These are phyloP conservation scores for Thraustochytrium striatum DNA, from an alignment of 352 stramenopile genomes.

Conservation along the genomic window DNA sequence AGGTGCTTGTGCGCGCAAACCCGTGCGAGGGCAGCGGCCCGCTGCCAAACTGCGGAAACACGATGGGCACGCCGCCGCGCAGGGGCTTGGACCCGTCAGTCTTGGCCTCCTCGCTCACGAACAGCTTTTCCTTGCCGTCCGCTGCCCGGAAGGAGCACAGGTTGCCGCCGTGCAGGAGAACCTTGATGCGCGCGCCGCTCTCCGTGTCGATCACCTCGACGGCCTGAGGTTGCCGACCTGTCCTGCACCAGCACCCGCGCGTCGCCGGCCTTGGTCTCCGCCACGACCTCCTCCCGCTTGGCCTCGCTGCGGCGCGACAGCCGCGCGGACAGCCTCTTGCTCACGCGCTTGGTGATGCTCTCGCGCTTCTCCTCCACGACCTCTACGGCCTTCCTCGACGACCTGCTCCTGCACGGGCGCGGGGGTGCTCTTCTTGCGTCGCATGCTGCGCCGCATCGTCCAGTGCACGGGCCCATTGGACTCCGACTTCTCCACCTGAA, in stretches of 20 bases:
- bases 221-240: no score
- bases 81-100: slow-evolving; percentile 87
- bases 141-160: slow-evolving; percentile 26
- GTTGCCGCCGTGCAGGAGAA: slow-evolving; percentile 4
- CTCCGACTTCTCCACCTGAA: not conserved
- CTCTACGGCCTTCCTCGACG: not conserved
- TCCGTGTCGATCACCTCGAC: not conserved
- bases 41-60: slow-evolving; percentile 91
- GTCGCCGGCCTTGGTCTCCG: not conserved
- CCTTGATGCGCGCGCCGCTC: not conserved
- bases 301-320: not conserved
- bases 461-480: not conserved
- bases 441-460: not conserved
- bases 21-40: slow-evolving; percentile 82
- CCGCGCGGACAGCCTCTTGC: not conserved
- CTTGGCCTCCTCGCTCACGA: slow-evolving; percentile 77
- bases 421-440: not conserved
- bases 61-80: slow-evolving; percentile 87
- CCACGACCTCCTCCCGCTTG: not conserved
- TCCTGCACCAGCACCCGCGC: no score
- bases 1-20: slow-evolving; percentile 76
- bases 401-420: not conserved
- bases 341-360: not conserved
- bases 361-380: not conserved
- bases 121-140: slow-evolving; percentile 74